Percentiles rank a stretch among this genome's conserved stretches.
Conservation (phyloP, 1,284 basidiomycete species). For the Golubevia sp. region DNA sequence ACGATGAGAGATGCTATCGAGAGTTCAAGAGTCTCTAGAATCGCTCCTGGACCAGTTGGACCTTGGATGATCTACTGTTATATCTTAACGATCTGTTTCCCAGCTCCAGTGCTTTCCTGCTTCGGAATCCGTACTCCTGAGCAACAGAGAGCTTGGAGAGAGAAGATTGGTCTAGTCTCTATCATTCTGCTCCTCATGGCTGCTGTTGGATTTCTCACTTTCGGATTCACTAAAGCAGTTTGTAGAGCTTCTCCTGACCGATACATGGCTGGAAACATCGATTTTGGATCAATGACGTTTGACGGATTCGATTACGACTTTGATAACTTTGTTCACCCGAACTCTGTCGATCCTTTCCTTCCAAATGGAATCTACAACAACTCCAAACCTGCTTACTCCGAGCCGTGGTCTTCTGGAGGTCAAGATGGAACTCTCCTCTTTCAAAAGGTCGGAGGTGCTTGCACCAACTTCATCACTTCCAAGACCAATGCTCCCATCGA, state of each 20-base stretch:
- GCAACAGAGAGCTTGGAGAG: conserved; percentile 60
- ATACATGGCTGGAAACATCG: conserved; percentile 36
- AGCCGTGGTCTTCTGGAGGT: conserved; percentile 38
- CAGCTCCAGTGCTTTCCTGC: conserved; percentile 28
- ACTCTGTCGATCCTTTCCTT: conserved; percentile 31
- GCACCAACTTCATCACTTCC: conserved; percentile 27
- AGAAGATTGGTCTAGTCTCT: conserved; percentile 57
- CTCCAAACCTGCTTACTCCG: conserved; percentile 43
- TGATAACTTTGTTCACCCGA: conserved; percentile 42
- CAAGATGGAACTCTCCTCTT: conserved; percentile 45
- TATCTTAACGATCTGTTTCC: conserved; percentile 51
- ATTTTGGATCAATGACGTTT: conserved; percentile 44
- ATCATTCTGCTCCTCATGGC: conserved; percentile 50
- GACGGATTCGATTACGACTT: conserved; percentile 52
- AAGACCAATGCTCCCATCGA: too few species aligned
- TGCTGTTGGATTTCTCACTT: conserved; percentile 58
- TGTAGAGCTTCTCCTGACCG: conserved; percentile 42
- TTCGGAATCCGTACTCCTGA: conserved; percentile 57
- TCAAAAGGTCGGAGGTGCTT: conserved; percentile 40
- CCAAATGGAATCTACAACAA: conserved; percentile 24
- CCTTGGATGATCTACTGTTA: conserved; percentile 62
- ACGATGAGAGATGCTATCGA: conserved; percentile 38
- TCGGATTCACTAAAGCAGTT: conserved; percentile 58
- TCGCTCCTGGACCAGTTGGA: conserved; percentile 58
- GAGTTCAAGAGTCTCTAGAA: conserved; percentile 17